Evolutionary conservation across 345 rosid genomes (phyloP).

Genomic region (Eucalyptus curtisii): DNA sequence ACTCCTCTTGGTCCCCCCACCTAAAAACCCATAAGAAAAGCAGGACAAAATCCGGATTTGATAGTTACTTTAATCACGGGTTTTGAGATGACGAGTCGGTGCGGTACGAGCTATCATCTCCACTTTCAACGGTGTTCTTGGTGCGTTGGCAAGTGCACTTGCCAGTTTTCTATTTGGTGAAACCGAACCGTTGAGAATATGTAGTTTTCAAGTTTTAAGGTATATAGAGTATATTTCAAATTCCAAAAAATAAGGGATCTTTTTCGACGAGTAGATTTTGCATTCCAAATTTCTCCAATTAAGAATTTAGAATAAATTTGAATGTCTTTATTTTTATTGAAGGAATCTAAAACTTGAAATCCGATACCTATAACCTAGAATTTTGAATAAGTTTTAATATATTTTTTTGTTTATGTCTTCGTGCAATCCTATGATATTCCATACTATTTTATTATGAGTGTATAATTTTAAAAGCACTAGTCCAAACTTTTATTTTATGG

Average conservation of each 20-base stretch:
- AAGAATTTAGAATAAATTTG: no score
- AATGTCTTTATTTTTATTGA: no score
- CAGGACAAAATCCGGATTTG: not conserved
- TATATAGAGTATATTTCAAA: no score
- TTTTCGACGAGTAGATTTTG: rapidly evolving
- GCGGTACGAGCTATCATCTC: not conserved
- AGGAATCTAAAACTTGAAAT: no score
- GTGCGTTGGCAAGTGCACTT: not conserved
- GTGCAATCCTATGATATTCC: no score
- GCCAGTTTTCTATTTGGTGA: not conserved
- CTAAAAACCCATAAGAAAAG: not conserved
- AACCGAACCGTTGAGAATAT: rapidly evolving
- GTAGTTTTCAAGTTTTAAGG: rapidly evolving
- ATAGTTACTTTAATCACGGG: not conserved
- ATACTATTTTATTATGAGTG: rapidly evolving
- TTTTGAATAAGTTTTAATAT: no score
- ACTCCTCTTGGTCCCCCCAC: not conserved
- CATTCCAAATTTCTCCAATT: no score
- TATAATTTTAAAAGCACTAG: no score
- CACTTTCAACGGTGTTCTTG: not conserved
- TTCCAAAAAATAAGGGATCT: rapidly evolving
- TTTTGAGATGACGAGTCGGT: not conserved
- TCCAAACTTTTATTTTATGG: no score
- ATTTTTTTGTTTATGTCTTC: rapidly evolving
- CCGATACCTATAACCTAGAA: rapidly evolving